Base-by-base conservation (phyloP, 1,284 basidiomycete genomes). In the Mycena sp. region DNA sequence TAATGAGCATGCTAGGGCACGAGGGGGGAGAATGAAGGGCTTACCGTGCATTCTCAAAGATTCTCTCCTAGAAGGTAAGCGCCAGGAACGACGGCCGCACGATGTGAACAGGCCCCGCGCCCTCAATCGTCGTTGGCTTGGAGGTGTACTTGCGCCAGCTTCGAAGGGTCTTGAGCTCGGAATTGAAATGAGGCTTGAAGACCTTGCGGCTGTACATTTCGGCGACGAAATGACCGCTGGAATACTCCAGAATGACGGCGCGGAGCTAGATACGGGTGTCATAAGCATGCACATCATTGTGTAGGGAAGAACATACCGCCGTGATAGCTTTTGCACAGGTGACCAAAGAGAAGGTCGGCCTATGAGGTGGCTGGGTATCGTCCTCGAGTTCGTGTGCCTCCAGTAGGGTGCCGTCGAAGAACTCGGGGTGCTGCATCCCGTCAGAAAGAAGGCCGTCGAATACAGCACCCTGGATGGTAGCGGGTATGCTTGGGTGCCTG, bases 391-490 rank as follows among this genome's bases (percentile, higher is more conserved):
- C n/a, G n/a, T n/a, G n/a, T n/a, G n/a, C n/a, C n/a, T n/a, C n/a
- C n/a, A n/a, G 46, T 1, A 41, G 19, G 10, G 46, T 50, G 28
- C 50, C 56, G 38, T 58, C 56, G n/a, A 58, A 58, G 16, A 17
- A 30, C 11, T 58, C 38, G 1, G 56, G 46, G 23, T 50, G 29
- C 45, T 58, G 56, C 38, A 58, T 58, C 16, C 35, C 56, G 9
- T 30, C 21, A 6, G 56, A 50, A 9, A 58, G 46, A 7, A 58
- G 28, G 17, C 21, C 23, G 3, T 19, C 21, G 23, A 41, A 58
- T 17, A 30, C 12, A 4, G 23, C 46, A 0, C 1, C 4, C 2
- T 35, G 0, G 28, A 50, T 35, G 19, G 30, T 16, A 17, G 16
- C 28, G 0, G 7, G 11, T 7, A 58, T 58, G 29, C 46, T 43